A percentile compares a stretch with the other conserved stretches of the same genome.
phyloP scores from a whole-genome alignment of 768 basidiomycete species.

The Candolleomyces aberdarensis region DNA sequence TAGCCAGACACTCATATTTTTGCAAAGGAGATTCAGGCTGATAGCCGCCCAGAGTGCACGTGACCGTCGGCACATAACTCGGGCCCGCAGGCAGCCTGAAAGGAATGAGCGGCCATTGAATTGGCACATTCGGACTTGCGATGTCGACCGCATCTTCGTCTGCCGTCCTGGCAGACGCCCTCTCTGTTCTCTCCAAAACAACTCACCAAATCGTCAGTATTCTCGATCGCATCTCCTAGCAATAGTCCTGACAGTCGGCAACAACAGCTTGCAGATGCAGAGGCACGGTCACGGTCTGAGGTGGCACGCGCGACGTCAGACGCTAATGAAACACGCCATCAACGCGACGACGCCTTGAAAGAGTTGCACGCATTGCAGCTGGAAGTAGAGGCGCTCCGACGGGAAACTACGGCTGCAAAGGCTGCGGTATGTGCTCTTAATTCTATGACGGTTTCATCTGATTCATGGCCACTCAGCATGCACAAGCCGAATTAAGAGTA shows the following conservation, averaged over 20 bases:
- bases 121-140: neutral
- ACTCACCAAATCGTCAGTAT: slow-evolving; percentile 26
- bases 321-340: slow-evolving; percentile 41
- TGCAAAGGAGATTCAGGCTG: too few species aligned
- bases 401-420: slow-evolving; percentile 34
- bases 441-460: neutral
- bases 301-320: slow-evolving; percentile 47
- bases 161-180: slow-evolving; percentile 25
- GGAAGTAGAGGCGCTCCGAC: slow-evolving; percentile 48
- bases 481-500: slow-evolving; percentile 58
- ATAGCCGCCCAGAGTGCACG: too few species aligned
- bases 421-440: slow-evolving; percentile 41
- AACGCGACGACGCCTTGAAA: slow-evolving; percentile 47
- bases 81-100: too few species aligned
- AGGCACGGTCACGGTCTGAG: slow-evolving; percentile 53
- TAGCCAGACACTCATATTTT: too few species aligned
- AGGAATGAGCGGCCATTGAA: too few species aligned
- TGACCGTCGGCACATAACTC: too few species aligned
- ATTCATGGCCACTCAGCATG: slow-evolving; percentile 31
- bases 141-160: slow-evolving; percentile 22
- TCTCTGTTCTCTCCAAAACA: slow-evolving; percentile 25
- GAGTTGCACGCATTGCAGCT: slow-evolving; percentile 41
- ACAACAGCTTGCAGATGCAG: slow-evolving; percentile 49
- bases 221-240: neutral
- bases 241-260: neutral